A percentile compares a stretch with the other conserved stretches of the same genome.
Conservation (phyloP, 139 green algal genomes). For the Prasinococcaceae sp. region DNA sequence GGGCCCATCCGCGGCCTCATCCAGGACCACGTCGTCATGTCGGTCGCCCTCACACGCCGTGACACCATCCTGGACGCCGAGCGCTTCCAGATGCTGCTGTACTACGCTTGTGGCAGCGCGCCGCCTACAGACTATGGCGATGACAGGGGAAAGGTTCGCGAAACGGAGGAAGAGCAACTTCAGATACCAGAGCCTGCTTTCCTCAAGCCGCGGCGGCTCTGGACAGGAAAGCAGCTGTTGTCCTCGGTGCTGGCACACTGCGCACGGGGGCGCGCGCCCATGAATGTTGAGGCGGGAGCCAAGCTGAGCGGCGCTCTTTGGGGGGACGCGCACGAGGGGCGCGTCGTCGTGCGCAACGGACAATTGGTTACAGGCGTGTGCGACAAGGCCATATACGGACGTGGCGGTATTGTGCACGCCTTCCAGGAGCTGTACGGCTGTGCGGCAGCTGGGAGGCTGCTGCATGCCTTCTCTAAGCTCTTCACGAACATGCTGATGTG, state of each 20-base stretch:
- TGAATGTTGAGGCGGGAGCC: slow-evolving; percentile 46
- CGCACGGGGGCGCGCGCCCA: slow-evolving; percentile 49
- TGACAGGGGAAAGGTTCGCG: too few relatives aligned
- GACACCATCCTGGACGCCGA: slow-evolving; percentile 64
- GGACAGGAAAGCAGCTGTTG: slow-evolving; percentile 91
- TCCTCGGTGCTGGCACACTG: slow-evolving; percentile 54
- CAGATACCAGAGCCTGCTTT: slow-evolving; percentile 55
- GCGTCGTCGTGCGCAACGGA: slow-evolving; percentile 18
- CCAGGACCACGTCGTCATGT: slow-evolving; percentile 80
- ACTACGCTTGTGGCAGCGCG: slow-evolving; percentile 9
- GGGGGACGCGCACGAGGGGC: slow-evolving; percentile 37
- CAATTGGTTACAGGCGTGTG: slow-evolving; percentile 67
- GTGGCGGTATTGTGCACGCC: slow-evolving; percentile 82
- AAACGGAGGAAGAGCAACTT: not conserved
- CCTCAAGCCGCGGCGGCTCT: slow-evolving; percentile 60
- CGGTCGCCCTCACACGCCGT: slow-evolving; percentile 61
- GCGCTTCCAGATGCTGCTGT: slow-evolving; percentile 61
- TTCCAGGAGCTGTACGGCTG: slow-evolving; percentile 84
- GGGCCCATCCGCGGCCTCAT: slow-evolving; percentile 90
- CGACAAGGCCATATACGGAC: slow-evolving; percentile 90
- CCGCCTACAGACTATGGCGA: too few relatives aligned
- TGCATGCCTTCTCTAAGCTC: slow-evolving; percentile 65
- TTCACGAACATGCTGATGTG: slow-evolving; percentile 60
- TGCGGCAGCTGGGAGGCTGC: slow-evolving; percentile 51
- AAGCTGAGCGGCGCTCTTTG: slow-evolving; percentile 71